A percentile compares a stretch with the other conserved stretches of the same genome.
phyloP scores from a whole-genome alignment of 768 basidiomycete species.

The Trametes punicea region DNA sequence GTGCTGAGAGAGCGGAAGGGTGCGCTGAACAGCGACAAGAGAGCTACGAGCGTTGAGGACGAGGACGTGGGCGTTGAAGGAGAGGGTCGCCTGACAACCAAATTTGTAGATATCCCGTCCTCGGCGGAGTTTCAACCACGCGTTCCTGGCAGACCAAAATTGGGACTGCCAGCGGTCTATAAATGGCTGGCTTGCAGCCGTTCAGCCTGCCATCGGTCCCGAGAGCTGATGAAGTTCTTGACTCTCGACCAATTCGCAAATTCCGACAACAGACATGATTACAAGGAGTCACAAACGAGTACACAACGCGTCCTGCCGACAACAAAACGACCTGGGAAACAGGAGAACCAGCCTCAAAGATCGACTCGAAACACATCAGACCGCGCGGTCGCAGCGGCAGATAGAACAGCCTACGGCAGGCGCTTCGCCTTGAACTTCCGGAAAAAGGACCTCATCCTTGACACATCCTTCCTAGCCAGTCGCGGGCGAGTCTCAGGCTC shows the following conservation, averaged over 20 bases:
- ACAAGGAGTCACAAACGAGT: neutral
- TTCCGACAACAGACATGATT: neutral
- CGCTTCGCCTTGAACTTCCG: constrained; percentile 5
- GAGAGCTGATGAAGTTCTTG: neutral
- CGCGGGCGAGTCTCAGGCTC: neutral
- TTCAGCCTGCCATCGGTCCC: neutral
- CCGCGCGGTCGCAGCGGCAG: neutral
- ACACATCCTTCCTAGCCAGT: neutral
- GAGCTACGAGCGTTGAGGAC: constrained; percentile 14
- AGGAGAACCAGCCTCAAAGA: neutral
- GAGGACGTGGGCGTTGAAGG: constrained; percentile 12
- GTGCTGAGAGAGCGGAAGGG: constrained; percentile 36
- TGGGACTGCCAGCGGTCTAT: constrained; percentile 4
- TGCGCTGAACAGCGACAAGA: constrained; percentile 23
- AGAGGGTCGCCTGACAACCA: constrained; percentile 14
- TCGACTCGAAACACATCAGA: neutral
- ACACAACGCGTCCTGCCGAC: neutral
- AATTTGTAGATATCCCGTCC: constrained; percentile 6
- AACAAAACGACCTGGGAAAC: neutral
- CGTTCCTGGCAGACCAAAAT: constrained; percentile 1
- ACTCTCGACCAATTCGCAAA: neutral
- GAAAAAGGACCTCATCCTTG: constrained; percentile 1
- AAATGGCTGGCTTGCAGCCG: neutral
- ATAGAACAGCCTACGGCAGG: neutral
- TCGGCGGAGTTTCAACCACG: constrained; percentile 14